A percentile compares a stretch with the other conserved stretches of the same genome.
Conservation (phyloP, 345 rosid species). For the Ricinus communis region DNA sequence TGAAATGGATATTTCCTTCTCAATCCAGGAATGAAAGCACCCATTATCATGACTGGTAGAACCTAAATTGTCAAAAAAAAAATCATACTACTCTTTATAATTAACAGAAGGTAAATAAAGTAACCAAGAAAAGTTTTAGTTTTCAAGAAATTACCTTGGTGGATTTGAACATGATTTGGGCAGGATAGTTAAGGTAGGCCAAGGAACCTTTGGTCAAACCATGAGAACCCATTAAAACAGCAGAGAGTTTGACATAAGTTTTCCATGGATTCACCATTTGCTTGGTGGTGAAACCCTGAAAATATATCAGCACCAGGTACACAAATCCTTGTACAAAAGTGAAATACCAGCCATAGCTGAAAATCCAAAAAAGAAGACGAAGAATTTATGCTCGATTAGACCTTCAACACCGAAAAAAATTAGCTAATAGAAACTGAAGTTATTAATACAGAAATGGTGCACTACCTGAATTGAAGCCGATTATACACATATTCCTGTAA, state of each 20-base stretch:
- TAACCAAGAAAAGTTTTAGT: not conserved
- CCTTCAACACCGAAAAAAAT: not conserved
- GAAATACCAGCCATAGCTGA: conserved; percentile 99
- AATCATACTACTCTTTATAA: not conserved
- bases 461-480: conserved; percentile 85
- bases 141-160: conserved; percentile 65
- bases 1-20: conserved; percentile 80
- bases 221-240: conserved; percentile 97
- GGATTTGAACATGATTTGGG: conserved; percentile 95
- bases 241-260: conserved; percentile 91
- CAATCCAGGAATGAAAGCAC: conserved; percentile 90
- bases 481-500: conserved; percentile 90
- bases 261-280: conserved; percentile 97
- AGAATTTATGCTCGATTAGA: not conserved
- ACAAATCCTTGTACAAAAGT: conserved; percentile 98
- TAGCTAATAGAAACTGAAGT: not conserved
- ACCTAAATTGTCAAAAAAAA: conserved; percentile 46
- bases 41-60: conserved; percentile 96
- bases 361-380: conserved; percentile 17
- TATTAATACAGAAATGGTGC: not conserved
- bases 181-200: conserved; percentile 95
- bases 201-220: conserved; percentile 94
- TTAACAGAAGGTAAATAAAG: not conserved
- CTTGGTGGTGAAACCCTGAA: conserved; percentile 87
- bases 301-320: conserved; percentile 73